Evolutionary conservation across 129 eudicot genomes (phyloP), one percentile per base, ranked within the genome.

Genomic region (Kitagawia praeruptora): DNA sequence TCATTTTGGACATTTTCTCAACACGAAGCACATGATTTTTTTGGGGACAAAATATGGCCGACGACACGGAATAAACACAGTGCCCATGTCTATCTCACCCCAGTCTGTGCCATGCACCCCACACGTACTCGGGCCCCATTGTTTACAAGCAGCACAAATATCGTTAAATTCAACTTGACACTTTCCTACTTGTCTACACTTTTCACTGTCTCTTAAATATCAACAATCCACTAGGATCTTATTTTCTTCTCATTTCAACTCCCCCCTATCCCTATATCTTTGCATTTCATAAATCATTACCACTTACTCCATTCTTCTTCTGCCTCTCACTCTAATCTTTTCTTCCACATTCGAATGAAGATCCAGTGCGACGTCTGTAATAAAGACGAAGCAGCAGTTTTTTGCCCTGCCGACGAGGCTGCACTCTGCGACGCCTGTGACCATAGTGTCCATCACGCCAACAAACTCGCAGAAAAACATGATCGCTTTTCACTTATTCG

Each of bases 371-470:
- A 89, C 79, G 98, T 93, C 0, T 93, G 98, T 70, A 85, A 82
- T 70, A 83, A 91, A 79, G 81, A 85, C 4, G 88, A 88, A 53
- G 97, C 98, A 5, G 74, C 92, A 3, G 86, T 93, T 8, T 91
- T 82, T 79, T 93, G 97, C 76, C 66, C 84, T 0, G 97, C 97
- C 39, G 98, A 93, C 74, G 96, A 93, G 70, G 98, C 97, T 28
- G 91, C 97, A 45, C 90, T 93, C 31, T 93, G 98, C 84, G 7
- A 81, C 80, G 84, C 83, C 80, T 93, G 97, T 69, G 98, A 91
- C 89, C 92, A 84, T 77, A 88, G 89, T 41, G 97, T 93, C 77
- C 97, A 93, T 86, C 97, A 93, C 75, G 98, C 97, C 77, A 93
- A 93, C 82, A 93, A 91, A 46, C 93, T 93, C 51, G 98, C 96